phyloP scores from a whole-genome alignment of 192 early-diverging fungal species.

The Fimicolochytrium jonesii region DNA sequence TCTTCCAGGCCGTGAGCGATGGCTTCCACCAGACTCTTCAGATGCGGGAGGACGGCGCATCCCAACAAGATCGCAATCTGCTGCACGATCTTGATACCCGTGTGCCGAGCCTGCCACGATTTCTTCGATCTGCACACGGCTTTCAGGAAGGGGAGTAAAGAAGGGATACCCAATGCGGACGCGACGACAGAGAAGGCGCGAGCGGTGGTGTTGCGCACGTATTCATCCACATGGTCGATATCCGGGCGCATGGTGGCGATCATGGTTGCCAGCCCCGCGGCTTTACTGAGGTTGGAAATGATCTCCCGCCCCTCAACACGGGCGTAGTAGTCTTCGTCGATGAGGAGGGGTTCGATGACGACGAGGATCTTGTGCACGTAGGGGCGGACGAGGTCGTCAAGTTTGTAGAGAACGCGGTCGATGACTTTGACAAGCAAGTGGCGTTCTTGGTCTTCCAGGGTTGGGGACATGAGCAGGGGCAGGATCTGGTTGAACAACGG shows the following conservation, averaged over 20 bases:
- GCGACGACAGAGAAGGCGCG: slow-evolving; percentile 97
- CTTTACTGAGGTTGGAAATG: slow-evolving; percentile 95
- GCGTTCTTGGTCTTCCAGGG: slow-evolving; percentile 96
- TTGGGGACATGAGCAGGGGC: slow-evolving; percentile 93
- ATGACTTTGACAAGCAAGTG: slow-evolving; percentile 98
- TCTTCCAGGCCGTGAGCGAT: slow-evolving; percentile 90
- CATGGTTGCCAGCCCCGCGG: slow-evolving; percentile 96
- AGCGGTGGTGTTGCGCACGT: slow-evolving; percentile 96
- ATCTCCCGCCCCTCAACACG: slow-evolving; percentile 96
- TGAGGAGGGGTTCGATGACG: slow-evolving; percentile 94
- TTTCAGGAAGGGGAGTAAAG: slow-evolving; percentile 89
- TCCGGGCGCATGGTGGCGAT: slow-evolving; percentile 99
- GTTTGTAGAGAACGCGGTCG: slow-evolving; percentile 91
- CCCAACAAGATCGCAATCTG: slow-evolving; percentile 95
- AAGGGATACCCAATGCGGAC: slow-evolving; percentile 89
- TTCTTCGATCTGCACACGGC: slow-evolving; percentile 94
- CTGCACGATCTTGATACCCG: slow-evolving; percentile 95
- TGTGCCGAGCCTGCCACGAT: slow-evolving; percentile 98
- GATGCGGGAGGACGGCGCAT: slow-evolving; percentile 90
- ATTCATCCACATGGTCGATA: slow-evolving; percentile 97
- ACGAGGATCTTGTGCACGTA: slow-evolving; percentile 99
- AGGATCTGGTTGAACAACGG: slow-evolving; percentile 95
- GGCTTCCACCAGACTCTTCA: slow-evolving; percentile 86
- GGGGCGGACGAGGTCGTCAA: slow-evolving; percentile 93
- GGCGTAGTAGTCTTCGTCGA: slow-evolving; percentile 97